phyloP scores from a whole-genome alignment of 164 flowering plant genomes.

The Tetracentron sinense region DNA sequence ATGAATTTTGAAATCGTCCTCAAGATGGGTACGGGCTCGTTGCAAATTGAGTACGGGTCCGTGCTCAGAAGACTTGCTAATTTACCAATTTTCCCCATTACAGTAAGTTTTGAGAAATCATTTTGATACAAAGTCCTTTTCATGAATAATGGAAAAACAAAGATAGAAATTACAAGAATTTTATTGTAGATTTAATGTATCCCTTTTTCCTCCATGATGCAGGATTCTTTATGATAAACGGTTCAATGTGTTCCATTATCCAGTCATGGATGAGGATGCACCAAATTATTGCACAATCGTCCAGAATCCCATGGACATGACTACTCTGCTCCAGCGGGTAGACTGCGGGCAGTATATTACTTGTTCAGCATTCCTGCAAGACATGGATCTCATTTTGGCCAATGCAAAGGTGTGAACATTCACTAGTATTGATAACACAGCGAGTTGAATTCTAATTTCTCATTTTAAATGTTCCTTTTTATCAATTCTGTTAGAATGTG shows the following conservation, averaged over 20 bases:
- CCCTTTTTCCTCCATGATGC: slow-evolving; percentile 19
- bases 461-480: background rate
- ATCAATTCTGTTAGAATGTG: no score
- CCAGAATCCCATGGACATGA: slow-evolving; percentile 94
- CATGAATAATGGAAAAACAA: background rate
- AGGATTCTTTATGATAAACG: slow-evolving; percentile 95
- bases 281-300: slow-evolving; percentile 87
- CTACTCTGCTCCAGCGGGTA: slow-evolving; percentile 83
- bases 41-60: no score
- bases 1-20: no score
- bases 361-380: slow-evolving; percentile 69
- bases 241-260: slow-evolving; percentile 87
- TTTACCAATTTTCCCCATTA: no score
- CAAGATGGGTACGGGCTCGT: no score
- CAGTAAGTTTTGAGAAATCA: no score
- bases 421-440: background rate
- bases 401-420: slow-evolving; percentile 76
- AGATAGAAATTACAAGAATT: background rate
- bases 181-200: background rate
- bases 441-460: no score
- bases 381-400: slow-evolving; percentile 75
- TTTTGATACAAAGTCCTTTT: no score
- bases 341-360: slow-evolving; percentile 88
- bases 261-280: slow-evolving; percentile 96
- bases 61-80: no score